These are phyloP conservation scores for Hsuehochloa calcarea DNA, from an alignment of 176 grass and related monocot species.

Conservation along the genomic window DNA sequence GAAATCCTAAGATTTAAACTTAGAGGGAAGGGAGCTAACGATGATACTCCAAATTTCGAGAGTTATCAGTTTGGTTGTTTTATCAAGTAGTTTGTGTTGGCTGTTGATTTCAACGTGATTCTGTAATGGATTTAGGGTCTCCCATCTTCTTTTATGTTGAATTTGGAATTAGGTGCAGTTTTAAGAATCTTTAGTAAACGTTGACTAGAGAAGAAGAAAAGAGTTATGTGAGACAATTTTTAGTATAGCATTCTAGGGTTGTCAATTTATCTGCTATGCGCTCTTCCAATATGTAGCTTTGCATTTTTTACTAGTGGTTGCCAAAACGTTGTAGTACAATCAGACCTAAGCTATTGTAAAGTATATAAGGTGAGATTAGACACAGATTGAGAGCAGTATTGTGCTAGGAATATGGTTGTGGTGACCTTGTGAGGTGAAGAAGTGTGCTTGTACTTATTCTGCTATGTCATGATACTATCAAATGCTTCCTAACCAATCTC, in stretches of 20 bases:
- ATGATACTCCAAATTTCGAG: neutral
- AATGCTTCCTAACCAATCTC: neutral
- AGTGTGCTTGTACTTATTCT: neutral
- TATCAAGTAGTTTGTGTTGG: neutral
- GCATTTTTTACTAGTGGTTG: neutral
- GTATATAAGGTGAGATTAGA: constrained; percentile 3
- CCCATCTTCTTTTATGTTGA: neutral
- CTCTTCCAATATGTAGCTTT: neutral
- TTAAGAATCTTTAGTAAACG: neutral
- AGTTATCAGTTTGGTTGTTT: neutral
- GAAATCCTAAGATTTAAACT: neutral
- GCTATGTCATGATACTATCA: neutral
- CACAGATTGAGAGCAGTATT: constrained; percentile 2
- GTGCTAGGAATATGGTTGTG: neutral
- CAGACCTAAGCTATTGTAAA: neutral
- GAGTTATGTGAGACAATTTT: neutral
- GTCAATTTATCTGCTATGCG: neutral
- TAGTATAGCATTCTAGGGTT: neutral
- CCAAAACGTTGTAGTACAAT: neutral
- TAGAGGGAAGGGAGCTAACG: neutral
- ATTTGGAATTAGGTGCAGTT: neutral
- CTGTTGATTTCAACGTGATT: neutral
- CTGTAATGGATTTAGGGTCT: neutral
- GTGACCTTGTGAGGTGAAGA: neutral
- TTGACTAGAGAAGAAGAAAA: neutral